A percentile compares a stretch with the other conserved stretches of the same genome.
phyloP scores from a whole-genome alignment of 345 rosid genomes.

The Nasturtium officinale region DNA sequence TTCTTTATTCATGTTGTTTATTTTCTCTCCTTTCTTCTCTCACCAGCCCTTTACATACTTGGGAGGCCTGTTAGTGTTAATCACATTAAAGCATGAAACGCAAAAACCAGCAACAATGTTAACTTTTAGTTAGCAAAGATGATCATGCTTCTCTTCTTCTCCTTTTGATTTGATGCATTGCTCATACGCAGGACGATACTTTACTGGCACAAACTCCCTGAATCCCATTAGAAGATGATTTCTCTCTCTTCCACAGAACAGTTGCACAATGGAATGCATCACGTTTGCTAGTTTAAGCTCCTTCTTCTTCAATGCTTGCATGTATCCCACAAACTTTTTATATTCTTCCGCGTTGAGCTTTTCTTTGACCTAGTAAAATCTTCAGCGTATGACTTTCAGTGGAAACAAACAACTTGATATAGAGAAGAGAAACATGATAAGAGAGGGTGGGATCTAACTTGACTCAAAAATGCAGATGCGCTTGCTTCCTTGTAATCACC shows the following conservation, averaged over 20 bases:
- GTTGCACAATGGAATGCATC: slow-evolving; percentile 62
- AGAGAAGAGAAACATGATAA: slow-evolving; percentile 1
- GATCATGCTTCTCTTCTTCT: slow-evolving; percentile 40
- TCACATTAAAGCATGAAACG: slow-evolving; percentile 16
- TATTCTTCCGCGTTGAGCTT: slow-evolving; percentile 76
- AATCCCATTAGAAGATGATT: slow-evolving; percentile 73
- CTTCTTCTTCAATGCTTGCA: slow-evolving; percentile 87
- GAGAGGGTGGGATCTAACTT: slow-evolving; percentile 50
- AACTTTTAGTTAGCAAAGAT: slow-evolving; percentile 2
- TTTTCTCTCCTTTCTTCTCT: slow-evolving; percentile 1
- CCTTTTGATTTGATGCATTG: slow-evolving; percentile 56
- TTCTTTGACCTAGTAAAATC: slow-evolving; percentile 58
- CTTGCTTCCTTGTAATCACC: slow-evolving; percentile 56
- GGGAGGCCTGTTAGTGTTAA: slow-evolving; percentile 3
- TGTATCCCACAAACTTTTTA: slow-evolving; percentile 74
- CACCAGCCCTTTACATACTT: neutral
- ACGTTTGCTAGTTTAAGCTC: slow-evolving; percentile 60
- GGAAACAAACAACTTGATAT: slow-evolving; percentile 6
- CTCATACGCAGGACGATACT: slow-evolving; percentile 67
- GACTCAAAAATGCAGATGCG: slow-evolving; percentile 74
- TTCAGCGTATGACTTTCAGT: slow-evolving; percentile 5
- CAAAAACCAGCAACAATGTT: slow-evolving; percentile 13
- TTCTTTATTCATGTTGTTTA: neutral
- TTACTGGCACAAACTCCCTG: slow-evolving; percentile 79
- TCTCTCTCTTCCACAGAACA: slow-evolving; percentile 71